Evolutionary conservation across 345 rosid species (phyloP).

Genomic region (Hypericum perforatum): DNA sequence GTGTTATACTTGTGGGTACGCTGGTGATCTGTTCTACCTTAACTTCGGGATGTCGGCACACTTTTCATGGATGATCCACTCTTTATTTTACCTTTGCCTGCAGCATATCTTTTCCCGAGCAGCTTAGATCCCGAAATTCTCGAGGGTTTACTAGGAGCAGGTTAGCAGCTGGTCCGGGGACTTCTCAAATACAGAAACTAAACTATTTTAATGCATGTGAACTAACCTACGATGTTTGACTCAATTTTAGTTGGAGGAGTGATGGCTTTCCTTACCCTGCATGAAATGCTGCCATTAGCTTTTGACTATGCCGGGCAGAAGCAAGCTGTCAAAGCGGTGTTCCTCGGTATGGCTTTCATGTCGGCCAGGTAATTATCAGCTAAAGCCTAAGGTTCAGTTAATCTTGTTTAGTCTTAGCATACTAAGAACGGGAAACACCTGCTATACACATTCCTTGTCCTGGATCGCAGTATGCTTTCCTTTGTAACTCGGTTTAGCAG

Average conservation of each 20-base stretch:
- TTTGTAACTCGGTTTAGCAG: not conserved
- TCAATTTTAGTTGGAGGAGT: constrained; percentile 81
- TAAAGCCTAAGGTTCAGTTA: not conserved
- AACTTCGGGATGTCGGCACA: not conserved
- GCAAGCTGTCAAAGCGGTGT: constrained; percentile 95
- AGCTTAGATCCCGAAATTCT: constrained; percentile 88
- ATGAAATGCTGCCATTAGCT: constrained; percentile 97
- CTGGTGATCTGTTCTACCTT: not conserved
- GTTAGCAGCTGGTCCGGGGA: constrained; percentile 18
- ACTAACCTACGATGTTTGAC: not conserved
- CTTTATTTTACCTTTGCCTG: constrained; percentile 12
- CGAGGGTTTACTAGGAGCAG: constrained; percentile 88
- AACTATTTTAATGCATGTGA: not conserved
- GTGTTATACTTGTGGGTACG: constrained; percentile 89
- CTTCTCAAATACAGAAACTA: no score
- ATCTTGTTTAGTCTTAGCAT: no score
- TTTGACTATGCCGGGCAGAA: constrained; percentile 98
- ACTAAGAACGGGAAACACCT: not conserved
- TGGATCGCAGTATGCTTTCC: not conserved
- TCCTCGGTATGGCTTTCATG: constrained; percentile 98
- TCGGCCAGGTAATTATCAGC: constrained; percentile 65
- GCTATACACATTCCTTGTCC: not conserved
- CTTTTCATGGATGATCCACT: not conserved
- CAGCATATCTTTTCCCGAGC: constrained; percentile 95
- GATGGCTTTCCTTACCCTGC: constrained; percentile 96